phyloP scores from a whole-genome alignment of 352 stramenopile genomes.

The Pythium coloratum region DNA sequence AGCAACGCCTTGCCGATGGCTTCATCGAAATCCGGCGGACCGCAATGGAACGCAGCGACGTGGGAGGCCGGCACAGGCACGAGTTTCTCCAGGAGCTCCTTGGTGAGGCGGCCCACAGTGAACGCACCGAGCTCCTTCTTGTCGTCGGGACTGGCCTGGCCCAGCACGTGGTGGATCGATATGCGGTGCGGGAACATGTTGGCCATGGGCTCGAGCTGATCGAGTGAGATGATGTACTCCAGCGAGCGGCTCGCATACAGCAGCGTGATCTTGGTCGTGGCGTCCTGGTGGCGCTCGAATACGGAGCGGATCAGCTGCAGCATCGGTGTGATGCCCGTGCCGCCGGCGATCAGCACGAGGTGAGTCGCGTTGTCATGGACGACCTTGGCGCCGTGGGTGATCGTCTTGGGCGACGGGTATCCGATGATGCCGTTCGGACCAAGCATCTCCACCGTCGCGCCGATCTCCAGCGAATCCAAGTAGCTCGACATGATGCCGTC shows the following conservation, averaged over 20 bases:
- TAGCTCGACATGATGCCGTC: slow-evolving; percentile 76
- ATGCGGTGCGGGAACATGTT: slow-evolving; percentile 78
- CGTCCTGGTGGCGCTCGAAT: slow-evolving; percentile 56
- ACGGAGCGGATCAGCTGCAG: slow-evolving; percentile 74
- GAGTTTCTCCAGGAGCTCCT: slow-evolving; percentile 42
- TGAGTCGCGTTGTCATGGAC: slow-evolving; percentile 48
- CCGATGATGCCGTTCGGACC: slow-evolving; percentile 65
- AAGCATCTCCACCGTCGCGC: slow-evolving; percentile 72
- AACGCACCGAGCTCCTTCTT: slow-evolving; percentile 51
- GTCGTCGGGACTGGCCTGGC: slow-evolving; percentile 41
- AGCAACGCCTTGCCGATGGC: slow-evolving; percentile 44
- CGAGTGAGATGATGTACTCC: slow-evolving; percentile 66
- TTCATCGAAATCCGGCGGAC: slow-evolving; percentile 73
- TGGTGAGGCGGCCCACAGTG: slow-evolving; percentile 49
- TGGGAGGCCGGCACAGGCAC: slow-evolving; percentile 40
- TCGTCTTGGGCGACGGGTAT: slow-evolving; percentile 51
- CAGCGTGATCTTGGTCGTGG: slow-evolving; percentile 60
- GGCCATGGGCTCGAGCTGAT: slow-evolving; percentile 69
- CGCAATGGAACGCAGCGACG: slow-evolving; percentile 72
- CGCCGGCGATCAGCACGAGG: slow-evolving; percentile 72
- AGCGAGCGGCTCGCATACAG: slow-evolving; percentile 76
- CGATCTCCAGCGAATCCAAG: slow-evolving; percentile 48
- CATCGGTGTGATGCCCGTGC: slow-evolving; percentile 83
- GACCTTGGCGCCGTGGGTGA: slow-evolving; percentile 47
- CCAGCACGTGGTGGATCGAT: slow-evolving; percentile 68